Percentiles rank a stretch among this genome's conserved stretches.
phyloP scores from a whole-genome alignment of 129 eudicot species.

The Ambrosia trifida region DNA sequence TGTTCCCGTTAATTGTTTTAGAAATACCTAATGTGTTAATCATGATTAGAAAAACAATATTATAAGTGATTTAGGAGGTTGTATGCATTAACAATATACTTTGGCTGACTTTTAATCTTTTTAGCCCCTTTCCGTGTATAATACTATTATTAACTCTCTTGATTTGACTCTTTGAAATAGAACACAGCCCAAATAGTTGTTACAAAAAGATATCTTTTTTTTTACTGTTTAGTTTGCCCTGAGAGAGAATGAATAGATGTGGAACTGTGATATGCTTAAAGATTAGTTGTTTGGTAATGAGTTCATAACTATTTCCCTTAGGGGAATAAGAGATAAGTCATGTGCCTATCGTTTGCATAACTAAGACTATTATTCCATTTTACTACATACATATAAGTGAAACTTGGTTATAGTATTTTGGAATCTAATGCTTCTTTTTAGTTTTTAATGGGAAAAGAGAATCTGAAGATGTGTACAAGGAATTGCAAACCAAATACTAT shows the following conservation, averaged over 20 bases:
- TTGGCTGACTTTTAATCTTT: background rate
- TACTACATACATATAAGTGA: too few relatives aligned
- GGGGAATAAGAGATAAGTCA: background rate
- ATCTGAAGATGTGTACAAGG: background rate
- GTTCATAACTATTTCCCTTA: too few relatives aligned
- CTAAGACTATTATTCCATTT: background rate
- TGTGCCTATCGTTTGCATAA: background rate
- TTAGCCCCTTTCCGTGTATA: background rate
- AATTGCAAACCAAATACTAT: background rate
- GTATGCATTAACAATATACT: too few relatives aligned
- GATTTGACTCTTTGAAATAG: background rate
- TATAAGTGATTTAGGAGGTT: too few relatives aligned
- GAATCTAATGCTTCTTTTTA: background rate
- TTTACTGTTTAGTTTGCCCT: background rate
- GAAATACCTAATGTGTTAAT: background rate
- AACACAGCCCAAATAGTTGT: background rate
- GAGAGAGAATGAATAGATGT: background rate
- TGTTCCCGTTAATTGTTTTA: too few relatives aligned
- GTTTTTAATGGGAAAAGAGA: slow-evolving; percentile 11
- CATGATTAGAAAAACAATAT: background rate
- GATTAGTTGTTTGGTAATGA: background rate
- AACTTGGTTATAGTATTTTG: slow-evolving; percentile 1
- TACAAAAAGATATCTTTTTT: background rate
- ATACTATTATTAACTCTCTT: too few relatives aligned
- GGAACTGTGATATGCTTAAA: background rate